Evolutionary conservation across 2,329 filamentous ascomycete species (phyloP).

Genomic region (Pseudodiploospora longispora): DNA sequence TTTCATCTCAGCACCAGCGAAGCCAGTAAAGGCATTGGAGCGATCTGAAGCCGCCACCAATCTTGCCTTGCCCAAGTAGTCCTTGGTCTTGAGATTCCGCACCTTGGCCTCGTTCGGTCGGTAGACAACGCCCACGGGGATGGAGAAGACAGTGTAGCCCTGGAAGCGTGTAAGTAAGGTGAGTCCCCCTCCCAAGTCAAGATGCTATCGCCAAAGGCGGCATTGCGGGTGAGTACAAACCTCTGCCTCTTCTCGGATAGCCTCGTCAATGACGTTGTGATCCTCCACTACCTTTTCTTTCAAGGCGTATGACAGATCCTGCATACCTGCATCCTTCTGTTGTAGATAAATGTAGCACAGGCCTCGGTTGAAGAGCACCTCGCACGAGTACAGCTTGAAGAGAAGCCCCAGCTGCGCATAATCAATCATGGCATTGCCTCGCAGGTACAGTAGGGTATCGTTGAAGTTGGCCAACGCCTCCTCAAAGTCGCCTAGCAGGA

Average conservation of each 20-base stretch:
- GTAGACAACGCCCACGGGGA: conserved; percentile 91
- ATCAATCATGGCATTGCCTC: conserved; percentile 95
- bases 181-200: neutral
- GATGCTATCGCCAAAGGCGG: neutral
- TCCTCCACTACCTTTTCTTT: conserved; percentile 96
- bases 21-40: conserved; percentile 73
- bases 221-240: conserved; percentile 38
- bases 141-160: conserved; percentile 98
- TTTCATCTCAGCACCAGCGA: conserved; percentile 71
- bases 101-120: conserved; percentile 96
- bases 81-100: conserved; percentile 94
- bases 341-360: conserved; percentile 96
- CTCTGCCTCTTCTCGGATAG: conserved; percentile 86
- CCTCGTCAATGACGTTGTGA: conserved; percentile 96
- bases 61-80: conserved; percentile 94
- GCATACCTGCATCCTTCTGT: conserved; percentile 81
- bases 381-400: conserved; percentile 95
- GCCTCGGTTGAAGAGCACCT: conserved; percentile 94
- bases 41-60: conserved; percentile 82
- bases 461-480: conserved; percentile 98
- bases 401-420: conserved; percentile 92
- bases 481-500: conserved; percentile 92
- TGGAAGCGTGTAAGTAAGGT: conserved; percentile 31
- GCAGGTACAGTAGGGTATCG: conserved; percentile 86
- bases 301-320: conserved; percentile 81